Evolutionary conservation across 1,284 basidiomycete species (phyloP).

Genomic region (Moesziomyces parantarcticus): DNA sequence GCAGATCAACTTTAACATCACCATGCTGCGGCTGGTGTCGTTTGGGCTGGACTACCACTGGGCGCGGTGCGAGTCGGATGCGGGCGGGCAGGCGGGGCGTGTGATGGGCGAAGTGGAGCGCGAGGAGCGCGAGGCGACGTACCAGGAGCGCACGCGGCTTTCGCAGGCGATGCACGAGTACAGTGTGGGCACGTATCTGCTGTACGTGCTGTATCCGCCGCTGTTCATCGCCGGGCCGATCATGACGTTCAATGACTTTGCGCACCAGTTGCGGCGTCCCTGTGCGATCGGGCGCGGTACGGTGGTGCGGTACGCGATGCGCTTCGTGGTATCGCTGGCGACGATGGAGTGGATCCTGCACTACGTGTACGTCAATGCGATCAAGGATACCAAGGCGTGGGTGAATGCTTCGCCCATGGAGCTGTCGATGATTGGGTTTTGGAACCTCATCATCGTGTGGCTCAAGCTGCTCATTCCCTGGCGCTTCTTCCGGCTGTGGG

Average conservation of each 20-base stretch:
- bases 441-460: constrained; percentile 97
- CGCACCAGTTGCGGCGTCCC: constrained; percentile 78
- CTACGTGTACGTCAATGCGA: constrained; percentile 95
- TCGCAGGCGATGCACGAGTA: constrained; percentile 71
- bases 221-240: constrained; percentile 97
- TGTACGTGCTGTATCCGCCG: constrained; percentile 88
- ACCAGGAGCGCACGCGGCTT: constrained; percentile 32
- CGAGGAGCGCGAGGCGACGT: constrained; percentile 21
- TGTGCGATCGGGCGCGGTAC: constrained; percentile 42
- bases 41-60: constrained; percentile 93
- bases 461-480: constrained; percentile 97
- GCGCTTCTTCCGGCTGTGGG: constrained; percentile 97
- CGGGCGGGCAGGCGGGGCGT: constrained; percentile 69
- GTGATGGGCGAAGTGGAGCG: constrained; percentile 13
- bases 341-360: constrained; percentile 93
- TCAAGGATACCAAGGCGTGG: constrained; percentile 85
- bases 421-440: constrained; percentile 92
- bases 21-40: constrained; percentile 91
- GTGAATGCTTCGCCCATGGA: constrained; percentile 79
- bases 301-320: constrained; percentile 74
- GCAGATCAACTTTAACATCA: constrained; percentile 96
- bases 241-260: constrained; percentile 93
- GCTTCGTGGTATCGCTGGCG: constrained; percentile 79
- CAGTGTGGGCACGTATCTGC: constrained; percentile 74
- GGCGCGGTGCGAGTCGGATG: constrained; percentile 66